These are phyloP conservation scores for Zasmidium angulare DNA, from an alignment of 2,329 filamentous ascomycete genomes.

Conservation along the genomic window DNA sequence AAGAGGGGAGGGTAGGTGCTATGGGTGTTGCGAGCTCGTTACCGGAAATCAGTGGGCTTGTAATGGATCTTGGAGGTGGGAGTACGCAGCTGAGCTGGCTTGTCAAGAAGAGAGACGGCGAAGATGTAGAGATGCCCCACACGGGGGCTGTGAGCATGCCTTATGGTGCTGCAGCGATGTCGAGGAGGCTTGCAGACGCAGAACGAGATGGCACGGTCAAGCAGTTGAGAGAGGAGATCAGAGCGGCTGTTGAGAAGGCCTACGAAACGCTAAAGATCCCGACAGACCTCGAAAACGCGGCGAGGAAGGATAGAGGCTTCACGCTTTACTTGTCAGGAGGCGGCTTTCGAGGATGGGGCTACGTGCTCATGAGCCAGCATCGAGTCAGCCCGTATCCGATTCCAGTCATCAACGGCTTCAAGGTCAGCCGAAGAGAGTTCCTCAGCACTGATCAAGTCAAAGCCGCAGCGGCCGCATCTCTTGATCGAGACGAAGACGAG, in stretches of 20 bases:
- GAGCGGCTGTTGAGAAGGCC: constrained; percentile 51
- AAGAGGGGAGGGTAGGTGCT: constrained; percentile 80
- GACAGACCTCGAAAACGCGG: constrained; percentile 46
- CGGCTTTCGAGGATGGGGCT: constrained; percentile 87
- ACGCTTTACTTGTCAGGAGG: constrained; percentile 85
- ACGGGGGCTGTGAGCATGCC: constrained; percentile 64
- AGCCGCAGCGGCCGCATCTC: constrained; percentile 38
- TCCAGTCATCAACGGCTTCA: constrained; percentile 77
- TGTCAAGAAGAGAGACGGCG: constrained; percentile 45
- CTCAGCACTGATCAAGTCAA: constrained; percentile 51
- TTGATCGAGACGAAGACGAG: constrained; percentile 37
- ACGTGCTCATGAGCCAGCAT: constrained; percentile 79
- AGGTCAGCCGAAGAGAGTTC: constrained; percentile 63
- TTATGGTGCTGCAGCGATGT: constrained; percentile 68
- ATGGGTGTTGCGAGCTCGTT: constrained; percentile 79
- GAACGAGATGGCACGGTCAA: constrained; percentile 37
- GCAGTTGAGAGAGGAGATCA: constrained; percentile 48
- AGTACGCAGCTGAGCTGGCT: constrained; percentile 72
- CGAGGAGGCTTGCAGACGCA: constrained; percentile 52
- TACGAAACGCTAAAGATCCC: constrained; percentile 55
- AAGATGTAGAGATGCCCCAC: constrained; percentile 52
- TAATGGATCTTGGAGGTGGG: constrained; percentile 81
- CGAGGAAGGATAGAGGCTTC: constrained; percentile 52
- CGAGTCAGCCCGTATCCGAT: constrained; percentile 76
- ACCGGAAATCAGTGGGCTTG: constrained; percentile 68